Base-by-base conservation (phyloP, 768 basidiomycete species). In the Aureoboletus auriporus region DNA sequence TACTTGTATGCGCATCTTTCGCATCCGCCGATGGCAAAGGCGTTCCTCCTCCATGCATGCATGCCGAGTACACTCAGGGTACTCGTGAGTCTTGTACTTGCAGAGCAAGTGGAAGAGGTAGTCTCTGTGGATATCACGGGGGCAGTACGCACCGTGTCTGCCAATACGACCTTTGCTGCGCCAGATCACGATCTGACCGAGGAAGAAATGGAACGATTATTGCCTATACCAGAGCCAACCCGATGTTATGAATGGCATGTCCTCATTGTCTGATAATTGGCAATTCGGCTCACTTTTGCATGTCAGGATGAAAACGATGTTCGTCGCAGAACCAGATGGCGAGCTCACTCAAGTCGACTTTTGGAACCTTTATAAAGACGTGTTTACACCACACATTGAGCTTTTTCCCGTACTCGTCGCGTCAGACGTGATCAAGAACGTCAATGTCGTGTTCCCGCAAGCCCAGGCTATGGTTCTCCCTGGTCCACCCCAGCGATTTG, bases 311-410 rank as follows among this genome's bases (percentile, higher is more conserved):
- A 84, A 82, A 61, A 68, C 76, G n/a, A 87, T 91, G 76, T 97
- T 94, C 58, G 75, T 86, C 13, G 73, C 83, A 14, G 84, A 84
- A 51, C 67, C 83, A 2, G 83, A 86, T 4, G 82, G 86, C 5
- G 89, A 93, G 60, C 71, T 97, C 39, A 93, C 91, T 1, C 96
- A 98, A 66, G 92, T 95, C 30, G 85, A 90, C 47, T 91, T 99
- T 60, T 99, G 95, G 94, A 91, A 82, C 48, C 76, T 93, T 11
- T 99, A 99, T 70, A 85, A 87, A 53, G 86, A 89, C 50, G 80
- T 80, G 1, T 96, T 97, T 58, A 69, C 77, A 1, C 80, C 82
- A 1, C 75, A 73, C 59, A 64, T 75, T 50, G 78, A 81, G 1
- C 74, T 73, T 47, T 72, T 79, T 49, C 78, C 79, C 10, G 63